Base-by-base conservation (phyloP, 495 filamentous ascomycete species). In the Penicillium lividum region DNA sequence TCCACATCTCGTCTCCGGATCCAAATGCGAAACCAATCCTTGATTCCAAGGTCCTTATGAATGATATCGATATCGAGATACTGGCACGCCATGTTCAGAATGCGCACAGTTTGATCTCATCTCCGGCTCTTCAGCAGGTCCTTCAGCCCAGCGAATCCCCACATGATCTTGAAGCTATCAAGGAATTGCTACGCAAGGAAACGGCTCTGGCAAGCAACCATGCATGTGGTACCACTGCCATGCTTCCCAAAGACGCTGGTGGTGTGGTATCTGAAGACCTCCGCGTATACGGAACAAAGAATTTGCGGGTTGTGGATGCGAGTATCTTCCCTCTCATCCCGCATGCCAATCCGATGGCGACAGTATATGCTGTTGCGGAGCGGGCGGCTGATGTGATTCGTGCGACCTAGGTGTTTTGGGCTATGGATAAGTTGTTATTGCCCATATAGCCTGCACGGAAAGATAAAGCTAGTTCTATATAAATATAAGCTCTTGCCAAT, bases 311-410 rank as follows among this genome's bases (percentile, higher is more conserved):
- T 0, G 78, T 84, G 10, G 84, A 82, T 57, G 80, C 83, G 0
- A 73, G 79, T 54, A 59, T 86, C 11, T 77, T 80, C 58, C 82
- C 83, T 3, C 48, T 80, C 8, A 75, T 80, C 49, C 68, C 82
- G 13, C 71, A 73, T 55, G 78, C 76, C 3, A 79, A 86, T 63
- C 62, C 79, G 25, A 71, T 81, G 56, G 76, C 76, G 0, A 81
- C 82, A 0, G 77, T 85, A 0, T 85, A 84, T 68, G 82, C 77
- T 0, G 69, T 78, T 45, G 75, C 68, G 15, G 83, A 85, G 67
- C 78, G 78, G 59, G 82, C 72, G 0, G 81, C 82, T 5, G 69
- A 71, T 31, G 70, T 85, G 58, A 80, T 84, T 27, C 16, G 44
- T 11, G 16, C 10, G 31, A 33, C 31, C 31, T 33, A 33, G 31